Evolutionary conservation across 176 grass and related monocot species (phyloP).

Genomic region (Eleusine indica): DNA sequence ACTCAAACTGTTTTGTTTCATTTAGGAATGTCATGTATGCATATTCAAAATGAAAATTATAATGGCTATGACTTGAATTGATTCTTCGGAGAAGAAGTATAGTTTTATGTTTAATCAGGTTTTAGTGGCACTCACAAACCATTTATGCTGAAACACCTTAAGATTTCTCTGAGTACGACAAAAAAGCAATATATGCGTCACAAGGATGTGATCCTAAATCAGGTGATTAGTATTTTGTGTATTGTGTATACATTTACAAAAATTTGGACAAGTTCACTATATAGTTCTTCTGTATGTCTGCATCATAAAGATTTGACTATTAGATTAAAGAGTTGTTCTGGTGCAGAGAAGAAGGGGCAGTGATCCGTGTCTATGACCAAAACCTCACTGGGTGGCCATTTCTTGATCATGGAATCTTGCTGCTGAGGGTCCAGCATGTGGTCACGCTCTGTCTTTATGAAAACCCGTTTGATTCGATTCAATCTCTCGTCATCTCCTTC

Average conservation of each 20-base stretch:
- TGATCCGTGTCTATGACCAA: slow-evolving; percentile 62
- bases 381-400: slow-evolving; percentile 71
- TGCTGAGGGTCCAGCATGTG: slow-evolving; percentile 57
- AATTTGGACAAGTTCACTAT: neutral
- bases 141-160: slow-evolving; percentile 21
- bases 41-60: slow-evolving; percentile 2
- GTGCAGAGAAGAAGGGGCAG: slow-evolving; percentile 74
- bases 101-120: neutral
- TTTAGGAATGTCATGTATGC: neutral
- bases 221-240: slow-evolving; percentile 3
- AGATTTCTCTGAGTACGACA: slow-evolving; percentile 24
- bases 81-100: slow-evolving; percentile 3
- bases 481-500: slow-evolving; percentile 43
- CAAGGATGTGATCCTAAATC: slow-evolving; percentile 36
- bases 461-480: slow-evolving; percentile 48
- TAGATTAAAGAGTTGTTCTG: slow-evolving; percentile 49
- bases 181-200: slow-evolving; percentile 10
- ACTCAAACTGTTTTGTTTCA: neutral
- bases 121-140: slow-evolving; percentile 21
- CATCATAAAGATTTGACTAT: slow-evolving; percentile 61
- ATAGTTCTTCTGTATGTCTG: slow-evolving; percentile 22
- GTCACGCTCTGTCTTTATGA: slow-evolving; percentile 61
- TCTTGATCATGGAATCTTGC: slow-evolving; percentile 73
- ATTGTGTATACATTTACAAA: slow-evolving; percentile 28
- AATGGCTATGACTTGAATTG: neutral